Base-by-base conservation (phyloP, 306 rosid species). In the Trifolium dubium region DNA sequence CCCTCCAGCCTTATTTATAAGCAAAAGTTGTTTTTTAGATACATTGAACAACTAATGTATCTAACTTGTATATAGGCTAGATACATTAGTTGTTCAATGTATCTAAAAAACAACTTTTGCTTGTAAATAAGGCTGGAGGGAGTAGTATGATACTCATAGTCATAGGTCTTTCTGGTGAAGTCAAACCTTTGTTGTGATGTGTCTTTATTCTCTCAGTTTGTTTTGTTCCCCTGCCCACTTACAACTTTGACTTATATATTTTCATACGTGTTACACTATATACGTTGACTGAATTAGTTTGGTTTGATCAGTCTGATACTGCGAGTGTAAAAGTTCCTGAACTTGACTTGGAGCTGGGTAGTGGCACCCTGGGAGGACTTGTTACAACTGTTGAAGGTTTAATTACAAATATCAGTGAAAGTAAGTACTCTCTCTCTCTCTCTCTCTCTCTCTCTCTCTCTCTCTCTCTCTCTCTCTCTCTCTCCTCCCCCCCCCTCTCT, bases 311-410 rank as follows among this genome's bases (percentile, higher is more conserved):
- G 88, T 84, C 88, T 74, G 88, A 84, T 74, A 84, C 88, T 65
- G 88, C 88, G 35, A 51, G 85, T 19, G 85, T 84, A 60, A 71
- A 70, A 66, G 73, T 84, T 71, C 88, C 88, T n/a, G 87, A 84
- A 78, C 88, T 94, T 69, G 95, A 94, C 39, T 88, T 94, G 92
- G 98, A 94, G 88, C 87, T 94, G 79, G 75, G 77, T 55, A 83
- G 87, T 1, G 87, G 87, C 74, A 83, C 87, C 63, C 67, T 83
- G 10, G 87, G 87, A 63, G 87, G 87, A 55, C 18, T 77, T 54
- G 87, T 83, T 68, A 80, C 87, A 28, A 94, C 98, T 35, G 85
- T 94, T 73, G 98, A 94, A 87, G 98, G 98, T 71, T 85, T 94
- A 77, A 77, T 83, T 62, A 68, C 80, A 46, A 68, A 80, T 67